Evolutionary conservation across 2,329 filamentous ascomycete genomes (phyloP).

Genomic region (Metarhizium humberi): DNA sequence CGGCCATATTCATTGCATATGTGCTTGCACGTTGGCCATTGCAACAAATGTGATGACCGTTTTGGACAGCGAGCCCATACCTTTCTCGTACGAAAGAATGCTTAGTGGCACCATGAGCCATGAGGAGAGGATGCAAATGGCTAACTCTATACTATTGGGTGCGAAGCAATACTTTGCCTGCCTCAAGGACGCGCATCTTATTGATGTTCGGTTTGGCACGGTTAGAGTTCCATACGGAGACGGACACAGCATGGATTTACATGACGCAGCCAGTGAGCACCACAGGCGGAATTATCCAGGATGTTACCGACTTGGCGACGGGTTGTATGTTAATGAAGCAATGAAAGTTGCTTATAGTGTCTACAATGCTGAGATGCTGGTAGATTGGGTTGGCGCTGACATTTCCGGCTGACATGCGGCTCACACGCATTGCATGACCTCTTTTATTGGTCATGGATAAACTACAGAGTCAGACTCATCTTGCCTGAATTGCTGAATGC

Average conservation of each 20-base stretch:
- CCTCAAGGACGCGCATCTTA: background rate
- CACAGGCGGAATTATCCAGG: background rate
- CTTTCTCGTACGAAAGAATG: background rate
- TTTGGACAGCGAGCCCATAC: background rate
- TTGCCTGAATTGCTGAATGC: accelerated
- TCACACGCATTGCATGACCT: too few species aligned
- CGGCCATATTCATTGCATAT: background rate
- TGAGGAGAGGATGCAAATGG: conserved; percentile 1
- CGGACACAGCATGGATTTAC: background rate
- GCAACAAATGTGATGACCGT: background rate
- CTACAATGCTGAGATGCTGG: background rate
- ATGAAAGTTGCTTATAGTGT: conserved; percentile 1
- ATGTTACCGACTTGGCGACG: background rate
- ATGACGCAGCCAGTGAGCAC: conserved; percentile 1
- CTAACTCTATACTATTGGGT: background rate
- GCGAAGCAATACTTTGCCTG: background rate
- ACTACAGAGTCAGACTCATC: too few species aligned
- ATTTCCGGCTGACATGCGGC: background rate
- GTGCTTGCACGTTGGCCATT: conserved; percentile 3
- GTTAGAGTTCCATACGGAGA: conserved; percentile 1
- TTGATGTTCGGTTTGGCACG: conserved; percentile 1
- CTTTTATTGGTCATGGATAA: too few species aligned
- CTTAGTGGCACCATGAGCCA: background rate
- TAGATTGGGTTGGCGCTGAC: background rate
- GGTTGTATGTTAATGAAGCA: conserved; percentile 1